Percentiles rank a stretch among this genome's conserved stretches.
Conservation (phyloP, 306 rosid species). For the Vicia sativa region DNA sequence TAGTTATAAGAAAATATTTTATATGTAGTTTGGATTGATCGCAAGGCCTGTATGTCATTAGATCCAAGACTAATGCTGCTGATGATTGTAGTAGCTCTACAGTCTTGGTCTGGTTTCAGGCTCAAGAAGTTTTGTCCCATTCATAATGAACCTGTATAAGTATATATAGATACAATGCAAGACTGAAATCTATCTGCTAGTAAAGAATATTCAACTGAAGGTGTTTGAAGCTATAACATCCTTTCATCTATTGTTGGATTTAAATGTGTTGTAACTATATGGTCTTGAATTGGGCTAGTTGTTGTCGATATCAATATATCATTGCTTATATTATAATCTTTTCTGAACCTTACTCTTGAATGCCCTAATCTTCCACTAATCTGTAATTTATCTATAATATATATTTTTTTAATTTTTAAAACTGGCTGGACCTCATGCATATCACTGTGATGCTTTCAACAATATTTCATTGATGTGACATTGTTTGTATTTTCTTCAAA, state of each 20-base stretch:
- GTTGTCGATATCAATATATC: constrained; percentile 13
- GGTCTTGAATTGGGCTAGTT: constrained; percentile 9
- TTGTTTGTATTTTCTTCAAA: constrained; percentile 17
- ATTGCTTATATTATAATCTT: constrained; percentile 11
- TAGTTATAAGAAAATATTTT: constrained; percentile 32
- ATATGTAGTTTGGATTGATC: constrained; percentile 15
- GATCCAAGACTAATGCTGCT: constrained; percentile 22
- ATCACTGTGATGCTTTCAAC: constrained; percentile 24
- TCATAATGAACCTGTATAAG: background rate
- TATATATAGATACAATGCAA: background rate
- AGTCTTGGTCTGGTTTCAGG: constrained; percentile 37
- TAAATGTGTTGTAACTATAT: constrained; percentile 5
- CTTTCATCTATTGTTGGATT: constrained; percentile 1
- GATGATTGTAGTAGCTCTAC: constrained; percentile 24
- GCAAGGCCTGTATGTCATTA: constrained; percentile 19
- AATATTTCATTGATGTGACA: constrained; percentile 7
- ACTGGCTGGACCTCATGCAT: constrained; percentile 6
- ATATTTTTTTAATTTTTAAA: constrained; percentile 22
- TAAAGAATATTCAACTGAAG: background rate
- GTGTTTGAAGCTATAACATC: constrained; percentile 14
- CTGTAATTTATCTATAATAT: constrained; percentile 6
- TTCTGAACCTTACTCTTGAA: constrained; percentile 1
- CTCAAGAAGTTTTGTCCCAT: background rate
- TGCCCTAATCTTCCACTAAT: background rate
- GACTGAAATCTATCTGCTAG: background rate